Base-by-base conservation (phyloP, 164 flowering plant species). In the Dillenia suffruticosa region DNA sequence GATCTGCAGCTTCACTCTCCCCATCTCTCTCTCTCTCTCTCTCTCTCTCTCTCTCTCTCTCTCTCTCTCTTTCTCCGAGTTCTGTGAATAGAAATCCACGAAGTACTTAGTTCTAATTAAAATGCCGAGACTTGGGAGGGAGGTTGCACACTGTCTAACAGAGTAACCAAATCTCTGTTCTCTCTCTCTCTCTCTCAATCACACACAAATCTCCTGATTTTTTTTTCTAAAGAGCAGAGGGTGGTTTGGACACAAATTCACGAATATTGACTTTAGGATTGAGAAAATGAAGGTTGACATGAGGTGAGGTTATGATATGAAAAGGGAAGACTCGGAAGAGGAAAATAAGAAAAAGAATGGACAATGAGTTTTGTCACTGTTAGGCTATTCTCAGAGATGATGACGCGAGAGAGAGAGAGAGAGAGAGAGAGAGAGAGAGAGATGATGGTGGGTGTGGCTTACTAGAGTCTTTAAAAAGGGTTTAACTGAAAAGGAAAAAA, bases 1-100 rank as follows among this genome's bases (percentile, higher is more conserved):
- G 67, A 84, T 82, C 68, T 80, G 77, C 13, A 77, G 67, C 74
- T 81, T 81, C 61, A 66, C 83, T 64, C 85, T 76, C 55, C 83
- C 87, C 85, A 80, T 84, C 15, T 61, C 58, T 49, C 32, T 22
- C 40, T 46, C 48, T 16, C 48, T 46, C 57, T 43, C 16, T 52
- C 44, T 53, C 57, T 43, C 16, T 52, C 44, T 53, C 83, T 64
- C 85, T 76, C 55, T 81, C 87, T 84, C 78, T 84, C 15, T 61
- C 58, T 49, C 32, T 22, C 40, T 46, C 48, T 16, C 48, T 46
- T 54, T 43, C 16, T 52, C 44, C 48, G 40, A 32, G 40, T 32
- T 32, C 0, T 4, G 6, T 32, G 40, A 32, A 32, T 32, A 32
- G 40, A 32, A 32, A 32, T 32, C 40, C 7, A 32, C 40, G 5